Evolutionary conservation across 176 grass and related monocot species (phyloP), one percentile per base, ranked within the genome.

Genomic region (Saccharum officinarum): DNA sequence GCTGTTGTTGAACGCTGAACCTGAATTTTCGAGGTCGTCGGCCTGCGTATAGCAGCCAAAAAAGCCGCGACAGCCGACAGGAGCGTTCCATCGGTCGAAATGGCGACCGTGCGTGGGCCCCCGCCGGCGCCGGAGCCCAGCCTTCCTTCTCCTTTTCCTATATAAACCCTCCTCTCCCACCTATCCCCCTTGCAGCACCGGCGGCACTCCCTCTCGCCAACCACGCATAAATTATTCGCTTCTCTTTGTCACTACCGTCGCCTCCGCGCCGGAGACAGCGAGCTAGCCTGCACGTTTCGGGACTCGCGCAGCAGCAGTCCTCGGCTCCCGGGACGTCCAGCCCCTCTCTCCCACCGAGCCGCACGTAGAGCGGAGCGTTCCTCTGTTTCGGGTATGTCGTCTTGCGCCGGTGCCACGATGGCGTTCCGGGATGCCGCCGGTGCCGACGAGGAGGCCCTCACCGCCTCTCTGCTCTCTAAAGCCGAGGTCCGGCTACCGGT

Each of bases 191-290:
- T 65, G 18, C 64, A 68, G 87, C 82, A 75, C 61, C 66, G 9
- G 14, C 18, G 26, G 12, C 74, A 61, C 64, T 46, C 73, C 15
- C 41, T 46, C 66, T 26, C 54, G 61, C 83, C 72, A 89, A 37
- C 63, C 78, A 44, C 75, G 26, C 45, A 70, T 15, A 75, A 57
- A 18, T 76, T 60, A 72, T 73, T 77, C 38, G 1, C 10, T 63
- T 64, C 55, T 28, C 30, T 15, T 22, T 78, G 73, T 69, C 81
- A 66, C n/a, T 42, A 74, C 62, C 45, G 18, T 83, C 69, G 89
- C 80, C 81, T 87, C 89, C 81, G 41, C 33, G 65, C 66, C 83
- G 88, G 88, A 78, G 84, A 90, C 84, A 86, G 78, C 77, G 8
- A 20, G 54, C 49, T 59, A 22, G 37, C 42, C 40, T 34, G 60